Conservation (phyloP, 1,284 basidiomycete species). For the Clitocybe nebularis region DNA sequence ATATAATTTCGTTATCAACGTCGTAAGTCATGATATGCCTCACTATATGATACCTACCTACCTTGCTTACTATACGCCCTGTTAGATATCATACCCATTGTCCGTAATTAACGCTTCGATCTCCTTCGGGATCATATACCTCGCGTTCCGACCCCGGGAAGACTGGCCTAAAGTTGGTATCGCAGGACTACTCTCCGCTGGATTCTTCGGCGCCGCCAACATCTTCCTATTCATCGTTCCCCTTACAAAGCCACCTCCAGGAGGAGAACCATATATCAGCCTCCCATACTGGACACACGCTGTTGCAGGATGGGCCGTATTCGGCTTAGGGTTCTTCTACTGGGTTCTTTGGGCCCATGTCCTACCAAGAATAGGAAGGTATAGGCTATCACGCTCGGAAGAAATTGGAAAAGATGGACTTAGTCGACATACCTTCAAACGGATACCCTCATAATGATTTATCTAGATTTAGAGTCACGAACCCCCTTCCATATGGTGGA, state of each 20-base stretch:
- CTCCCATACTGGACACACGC: conserved; percentile 38
- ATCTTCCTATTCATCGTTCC: conserved; percentile 34
- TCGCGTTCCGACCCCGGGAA: conserved; percentile 21
- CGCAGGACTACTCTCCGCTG: conserved; percentile 19
- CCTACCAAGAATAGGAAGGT: conserved; percentile 23
- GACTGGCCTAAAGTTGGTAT: conserved; percentile 23
- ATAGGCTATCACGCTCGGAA: conserved; percentile 22
- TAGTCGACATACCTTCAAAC: conserved; percentile 22
- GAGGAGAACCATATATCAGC: conserved; percentile 25
- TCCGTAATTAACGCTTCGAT: conserved; percentile 33
- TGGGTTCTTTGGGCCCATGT: conserved; percentile 30
- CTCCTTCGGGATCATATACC: conserved; percentile 31
- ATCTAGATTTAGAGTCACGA: too few relatives aligned
- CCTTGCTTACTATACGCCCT: background rate
- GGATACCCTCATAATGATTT: conserved; percentile 15
- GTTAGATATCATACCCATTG: conserved; percentile 35
- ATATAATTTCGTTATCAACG: conserved; percentile 31
- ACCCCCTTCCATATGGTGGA: too few relatives aligned
- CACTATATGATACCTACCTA: too few relatives aligned
- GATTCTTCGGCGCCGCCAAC: conserved; percentile 30
- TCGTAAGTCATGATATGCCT: conserved; percentile 22
- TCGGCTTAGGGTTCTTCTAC: conserved; percentile 29
- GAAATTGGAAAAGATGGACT: conserved; percentile 27
- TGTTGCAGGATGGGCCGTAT: conserved; percentile 32
- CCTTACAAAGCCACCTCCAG: conserved; percentile 26